Base-by-base conservation (phyloP, 2,329 filamentous ascomycete genomes). In the Amesomyces nigricolor region DNA sequence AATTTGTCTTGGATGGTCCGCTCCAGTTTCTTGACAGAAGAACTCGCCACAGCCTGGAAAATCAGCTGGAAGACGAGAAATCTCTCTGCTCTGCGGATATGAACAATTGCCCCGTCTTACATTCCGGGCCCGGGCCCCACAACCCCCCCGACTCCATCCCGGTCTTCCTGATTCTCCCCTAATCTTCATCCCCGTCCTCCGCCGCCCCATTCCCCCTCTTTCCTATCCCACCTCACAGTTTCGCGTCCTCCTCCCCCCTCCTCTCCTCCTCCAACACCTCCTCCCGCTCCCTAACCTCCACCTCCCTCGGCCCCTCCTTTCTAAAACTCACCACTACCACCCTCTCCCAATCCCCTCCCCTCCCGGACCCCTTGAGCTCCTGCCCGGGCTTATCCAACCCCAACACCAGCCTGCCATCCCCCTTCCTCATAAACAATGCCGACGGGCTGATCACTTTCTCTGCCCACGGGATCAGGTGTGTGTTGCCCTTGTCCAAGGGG, bases 361-460 rank as follows among this genome's bases (percentile, higher is more conserved):
- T 71, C 2, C 66, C 73, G 2, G 65, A 72, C 0, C 63, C 75
- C 61, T 70, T 71, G 37, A 86, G 68, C 66, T 86, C 83, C 4
- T 70, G 73, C 0, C 81, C 81, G 0, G 82, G 80, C 61, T 75
- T 76, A 51, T 83, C 80, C n/a, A 87, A 65, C 0, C 71, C 78
- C 39, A 87, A 64, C 2, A 86, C 78, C 10, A 74, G 64, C 50
- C 79, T 71, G 10, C 72, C 72, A 54, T 80, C 78, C 3, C 65
- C 64, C 46, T 70, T 68, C 45, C 74, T 68, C 54, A 78, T 63
- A 16, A 78, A 73, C 7, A 83, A 51, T 11, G 69, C 69, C 3
- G 72, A 69, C 3, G 84, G 82, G 59, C 78, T 78, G 54, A 87
- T 86, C n/a, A 79, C 78, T 66, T 85, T 83, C 5, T 84, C 77